phyloP scores from a whole-genome alignment of 2,329 filamentous ascomycete species.

The Cadophora malorum region DNA sequence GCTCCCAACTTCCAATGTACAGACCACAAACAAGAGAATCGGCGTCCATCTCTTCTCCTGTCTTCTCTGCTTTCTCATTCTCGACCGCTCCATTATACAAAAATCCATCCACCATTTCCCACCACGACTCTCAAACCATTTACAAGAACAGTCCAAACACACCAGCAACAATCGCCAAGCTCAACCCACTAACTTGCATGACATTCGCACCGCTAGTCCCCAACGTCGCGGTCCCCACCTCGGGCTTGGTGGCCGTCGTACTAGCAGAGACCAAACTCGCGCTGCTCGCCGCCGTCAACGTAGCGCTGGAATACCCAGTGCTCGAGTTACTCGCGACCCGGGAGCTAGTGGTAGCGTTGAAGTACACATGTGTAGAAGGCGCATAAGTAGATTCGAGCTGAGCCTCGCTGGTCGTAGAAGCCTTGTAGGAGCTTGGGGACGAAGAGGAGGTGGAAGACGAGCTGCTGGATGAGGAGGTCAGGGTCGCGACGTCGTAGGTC shows the following conservation, averaged over 20 bases:
- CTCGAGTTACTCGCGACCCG: conserved; percentile 1
- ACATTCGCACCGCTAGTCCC: conserved; percentile 12
- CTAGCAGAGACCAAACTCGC: background rate
- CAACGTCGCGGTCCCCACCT: background rate
- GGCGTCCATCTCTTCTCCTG: background rate
- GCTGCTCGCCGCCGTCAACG: background rate
- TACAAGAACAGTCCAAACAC: conserved; percentile 24
- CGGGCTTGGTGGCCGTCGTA: background rate
- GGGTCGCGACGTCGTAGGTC: conserved; percentile 17
- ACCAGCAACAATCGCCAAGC: conserved; percentile 11
- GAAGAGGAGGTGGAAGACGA: conserved; percentile 6
- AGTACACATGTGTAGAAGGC: conserved; percentile 8
- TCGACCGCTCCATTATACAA: background rate
- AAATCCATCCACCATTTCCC: background rate
- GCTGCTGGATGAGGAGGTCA: conserved; percentile 14
- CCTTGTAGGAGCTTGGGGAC: background rate
- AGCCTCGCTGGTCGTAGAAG: conserved; percentile 12
- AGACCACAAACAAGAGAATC: background rate
- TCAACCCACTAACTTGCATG: conserved; percentile 14
- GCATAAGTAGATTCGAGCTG: conserved; percentile 12
- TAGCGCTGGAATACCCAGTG: conserved; percentile 12
- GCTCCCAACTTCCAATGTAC: background rate
- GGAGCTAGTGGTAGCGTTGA: conserved; percentile 16
- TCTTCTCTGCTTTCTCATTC: background rate
- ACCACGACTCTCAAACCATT: background rate